Conservation (phyloP, 768 basidiomycete species). For the Tricholoma terreum region DNA sequence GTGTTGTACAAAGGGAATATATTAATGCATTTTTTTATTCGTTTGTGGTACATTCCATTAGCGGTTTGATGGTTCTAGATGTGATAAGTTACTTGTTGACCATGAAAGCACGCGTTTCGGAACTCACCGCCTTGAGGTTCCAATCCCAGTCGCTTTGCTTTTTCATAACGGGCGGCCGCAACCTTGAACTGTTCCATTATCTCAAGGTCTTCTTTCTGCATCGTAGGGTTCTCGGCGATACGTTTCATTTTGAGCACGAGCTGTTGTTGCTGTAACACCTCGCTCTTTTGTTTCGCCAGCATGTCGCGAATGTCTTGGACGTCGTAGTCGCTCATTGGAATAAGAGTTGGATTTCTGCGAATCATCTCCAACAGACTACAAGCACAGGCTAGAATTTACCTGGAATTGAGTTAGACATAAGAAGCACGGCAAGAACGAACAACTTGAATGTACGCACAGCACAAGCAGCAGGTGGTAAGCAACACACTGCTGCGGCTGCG, state of each 20-base stretch:
- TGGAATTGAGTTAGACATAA: not conserved
- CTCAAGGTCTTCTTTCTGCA: conserved; percentile 28
- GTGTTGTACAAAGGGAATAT: not conserved
- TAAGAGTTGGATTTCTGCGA: conserved; percentile 71
- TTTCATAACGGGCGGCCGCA: conserved; percentile 24
- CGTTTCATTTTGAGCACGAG: conserved; percentile 43
- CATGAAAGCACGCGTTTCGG: not conserved
- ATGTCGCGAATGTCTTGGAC: conserved; percentile 75
- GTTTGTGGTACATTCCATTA: conserved; percentile 4
- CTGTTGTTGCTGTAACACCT: conserved; percentile 38
- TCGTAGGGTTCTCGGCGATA: conserved; percentile 39
- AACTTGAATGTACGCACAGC: not conserved
- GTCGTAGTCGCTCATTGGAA: conserved; percentile 72
- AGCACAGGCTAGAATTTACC: not conserved
- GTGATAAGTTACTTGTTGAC: not conserved
- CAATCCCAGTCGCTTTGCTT: conserved; percentile 25
- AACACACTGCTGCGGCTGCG: conserved; percentile 5
- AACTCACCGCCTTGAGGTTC: conserved; percentile 15
- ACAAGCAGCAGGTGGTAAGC: conserved; percentile 7
- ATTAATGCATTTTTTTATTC: not conserved
- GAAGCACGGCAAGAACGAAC: conserved; percentile 17
- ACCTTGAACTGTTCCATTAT: conserved; percentile 30
- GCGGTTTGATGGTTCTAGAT: not conserved
- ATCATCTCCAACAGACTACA: conserved; percentile 48
- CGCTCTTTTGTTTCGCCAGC: conserved; percentile 46